phyloP scores from a whole-genome alignment of 768 basidiomycete genomes.

The Calvatia gigantea region DNA sequence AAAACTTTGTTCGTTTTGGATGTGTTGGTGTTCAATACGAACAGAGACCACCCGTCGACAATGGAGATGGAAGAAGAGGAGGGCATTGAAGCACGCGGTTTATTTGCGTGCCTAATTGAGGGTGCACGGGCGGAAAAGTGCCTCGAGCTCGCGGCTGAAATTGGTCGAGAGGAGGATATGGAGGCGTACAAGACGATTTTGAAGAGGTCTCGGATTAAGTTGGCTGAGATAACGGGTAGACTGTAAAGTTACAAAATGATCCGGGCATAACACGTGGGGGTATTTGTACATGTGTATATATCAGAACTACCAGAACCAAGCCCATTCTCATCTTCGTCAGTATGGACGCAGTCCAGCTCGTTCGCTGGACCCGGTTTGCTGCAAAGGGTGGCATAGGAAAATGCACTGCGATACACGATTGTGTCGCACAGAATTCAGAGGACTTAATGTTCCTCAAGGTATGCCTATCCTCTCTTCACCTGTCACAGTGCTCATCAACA shows the following conservation, averaged over 20 bases:
- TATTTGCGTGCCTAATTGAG: slow-evolving; percentile 17
- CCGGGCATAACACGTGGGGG: background rate
- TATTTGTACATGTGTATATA: background rate
- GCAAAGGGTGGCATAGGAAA: slow-evolving; percentile 82
- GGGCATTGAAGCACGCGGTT: slow-evolving; percentile 14
- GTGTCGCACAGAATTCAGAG: slow-evolving; percentile 65
- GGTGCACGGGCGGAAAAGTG: slow-evolving; percentile 19
- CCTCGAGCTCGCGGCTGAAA: slow-evolving; percentile 15
- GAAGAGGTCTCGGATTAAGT: slow-evolving; percentile 8
- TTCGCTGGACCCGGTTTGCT: slow-evolving; percentile 82
- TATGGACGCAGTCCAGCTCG: slow-evolving; percentile 72
- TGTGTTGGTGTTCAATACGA: slow-evolving; percentile 18
- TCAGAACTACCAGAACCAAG: background rate
- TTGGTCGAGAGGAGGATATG: slow-evolving; percentile 14
- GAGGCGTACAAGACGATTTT: slow-evolving; percentile 14
- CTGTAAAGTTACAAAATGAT: background rate
- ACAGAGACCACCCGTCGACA: slow-evolving; percentile 22
- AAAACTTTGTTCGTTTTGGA: slow-evolving; percentile 16
- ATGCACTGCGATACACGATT: slow-evolving; percentile 71
- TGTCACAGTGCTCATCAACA: background rate
- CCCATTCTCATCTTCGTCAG: background rate
- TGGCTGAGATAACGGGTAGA: background rate
- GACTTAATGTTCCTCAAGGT: slow-evolving; percentile 90
- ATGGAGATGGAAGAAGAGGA: slow-evolving; percentile 20
- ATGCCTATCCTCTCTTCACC: slow-evolving; percentile 18